phyloP scores from a whole-genome alignment of 441 rosid species.

The Corymbia calophylla region DNA sequence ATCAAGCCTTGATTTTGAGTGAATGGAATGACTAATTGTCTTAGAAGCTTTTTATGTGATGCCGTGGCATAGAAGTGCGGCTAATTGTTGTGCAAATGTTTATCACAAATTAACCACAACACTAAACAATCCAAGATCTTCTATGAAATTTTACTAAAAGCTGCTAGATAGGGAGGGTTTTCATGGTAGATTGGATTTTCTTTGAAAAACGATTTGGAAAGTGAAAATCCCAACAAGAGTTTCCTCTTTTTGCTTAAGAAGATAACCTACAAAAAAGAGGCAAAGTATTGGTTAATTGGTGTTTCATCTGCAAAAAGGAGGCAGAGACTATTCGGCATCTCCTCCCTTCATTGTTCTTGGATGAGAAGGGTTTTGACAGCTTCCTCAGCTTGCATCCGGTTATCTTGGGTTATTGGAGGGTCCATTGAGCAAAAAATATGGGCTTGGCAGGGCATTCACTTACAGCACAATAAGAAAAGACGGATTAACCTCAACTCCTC shows the following conservation, averaged over 20 bases:
- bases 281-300: background rate
- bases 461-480: background rate
- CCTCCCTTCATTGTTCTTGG: background rate
- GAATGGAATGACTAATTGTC: background rate
- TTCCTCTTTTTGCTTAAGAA: background rate
- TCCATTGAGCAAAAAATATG: background rate
- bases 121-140: background rate
- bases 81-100: background rate
- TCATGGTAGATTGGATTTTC: background rate
- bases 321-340: background rate
- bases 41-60: background rate
- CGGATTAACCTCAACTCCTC: background rate
- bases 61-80: background rate
- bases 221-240: background rate
- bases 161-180: background rate
- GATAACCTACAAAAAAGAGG: background rate
- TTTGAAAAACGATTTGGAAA: background rate
- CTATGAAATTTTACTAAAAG: background rate
- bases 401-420: background rate
- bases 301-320: background rate
- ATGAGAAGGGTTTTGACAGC: background rate
- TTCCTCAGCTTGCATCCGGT: background rate
- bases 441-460: background rate
- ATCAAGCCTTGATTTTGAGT: background rate
- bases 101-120: background rate